Base-by-base conservation (phyloP, 2,329 filamentous ascomycete species). In the Fusarium sp. region DNA sequence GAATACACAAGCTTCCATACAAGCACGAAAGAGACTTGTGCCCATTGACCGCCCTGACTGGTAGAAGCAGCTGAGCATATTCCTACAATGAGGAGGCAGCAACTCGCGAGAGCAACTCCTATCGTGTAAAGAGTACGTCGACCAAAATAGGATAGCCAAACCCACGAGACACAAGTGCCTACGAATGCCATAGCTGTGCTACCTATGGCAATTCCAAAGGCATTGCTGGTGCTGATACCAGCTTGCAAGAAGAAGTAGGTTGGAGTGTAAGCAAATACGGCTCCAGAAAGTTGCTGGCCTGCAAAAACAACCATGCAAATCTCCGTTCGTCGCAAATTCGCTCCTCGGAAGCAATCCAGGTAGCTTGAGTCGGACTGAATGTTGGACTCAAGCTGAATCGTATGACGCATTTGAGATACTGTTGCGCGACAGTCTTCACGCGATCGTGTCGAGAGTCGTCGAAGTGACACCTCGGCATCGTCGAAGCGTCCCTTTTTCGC, bases 361-460 rank as follows among this genome's bases (percentile, higher is more conserved):
- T 85, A 84, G 2, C 71, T 77, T 15, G 77, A 78, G 0, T 82
- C 83, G 1, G 72, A 67, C 13, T 76, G 76, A 34, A 80, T 72
- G 39, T 79, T 74, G 57, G 79, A 77, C 67, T 86, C 84, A 3
- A 84, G 72, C 53, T 81, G 77, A 64, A 81, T 77, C 6, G 82
- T 84, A 43, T 82, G 77, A 11, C 92, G 87, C 88, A 97, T 96
- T 90, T 94, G 94, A 57, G 80, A 74, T 64, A 84, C 77, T 51
- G 79, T 75, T 26, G 78, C 76, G 6, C 68, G 26, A 42, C 61
- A 59, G 76, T 73, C 36, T 44, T 88, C 62, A 89, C 87, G 56
- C 5, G 58, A 61, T 3, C 55, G 53, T 49, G 87, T 81, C 0
- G 77, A 73, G 1, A 80, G 73, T 3, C 77, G 65, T 11, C 62